phyloP scores from a whole-genome alignment of 148 eudicot genomes.

The Fallopia convolvulus region DNA sequence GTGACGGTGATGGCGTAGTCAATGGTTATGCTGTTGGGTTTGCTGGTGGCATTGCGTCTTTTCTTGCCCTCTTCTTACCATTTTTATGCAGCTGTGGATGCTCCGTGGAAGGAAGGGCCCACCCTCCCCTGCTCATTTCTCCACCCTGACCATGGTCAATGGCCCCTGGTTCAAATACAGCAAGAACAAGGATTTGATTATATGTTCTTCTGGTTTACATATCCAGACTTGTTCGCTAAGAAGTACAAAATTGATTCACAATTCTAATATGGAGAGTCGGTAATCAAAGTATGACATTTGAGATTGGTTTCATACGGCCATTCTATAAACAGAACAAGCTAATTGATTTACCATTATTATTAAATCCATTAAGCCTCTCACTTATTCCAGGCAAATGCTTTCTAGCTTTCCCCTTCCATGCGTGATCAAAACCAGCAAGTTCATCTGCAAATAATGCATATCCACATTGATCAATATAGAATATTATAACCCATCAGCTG shows the following conservation, averaged over 20 bases:
- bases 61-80: conserved; percentile 12
- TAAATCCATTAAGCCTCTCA: conserved; percentile 34
- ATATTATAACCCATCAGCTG: background rate
- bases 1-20: background rate
- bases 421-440: conserved; percentile 67
- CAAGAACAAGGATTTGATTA: background rate
- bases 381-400: conserved; percentile 54
- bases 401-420: conserved; percentile 77
- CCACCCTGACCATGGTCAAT: conserved; percentile 20
- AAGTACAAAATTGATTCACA: background rate
- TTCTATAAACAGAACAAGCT: background rate
- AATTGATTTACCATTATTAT: conserved; percentile 15
- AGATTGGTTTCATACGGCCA: background rate
- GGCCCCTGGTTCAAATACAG: conserved; percentile 21
- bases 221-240: background rate
- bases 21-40: background rate
- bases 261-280: background rate
- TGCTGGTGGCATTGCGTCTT: background rate
- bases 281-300: background rate
- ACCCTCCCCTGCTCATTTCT: conserved; percentile 34
- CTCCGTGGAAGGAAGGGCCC: conserved; percentile 72
- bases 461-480: background rate
- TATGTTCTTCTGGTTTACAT: background rate
- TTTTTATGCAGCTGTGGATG: conserved; percentile 15
- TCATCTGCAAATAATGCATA: conserved; percentile 42